Percentiles rank a stretch among this genome's conserved stretches.
Evolutionary conservation across 805 yeast species (phyloP).

Genomic region (Tetrapisispora fleetii): DNA sequence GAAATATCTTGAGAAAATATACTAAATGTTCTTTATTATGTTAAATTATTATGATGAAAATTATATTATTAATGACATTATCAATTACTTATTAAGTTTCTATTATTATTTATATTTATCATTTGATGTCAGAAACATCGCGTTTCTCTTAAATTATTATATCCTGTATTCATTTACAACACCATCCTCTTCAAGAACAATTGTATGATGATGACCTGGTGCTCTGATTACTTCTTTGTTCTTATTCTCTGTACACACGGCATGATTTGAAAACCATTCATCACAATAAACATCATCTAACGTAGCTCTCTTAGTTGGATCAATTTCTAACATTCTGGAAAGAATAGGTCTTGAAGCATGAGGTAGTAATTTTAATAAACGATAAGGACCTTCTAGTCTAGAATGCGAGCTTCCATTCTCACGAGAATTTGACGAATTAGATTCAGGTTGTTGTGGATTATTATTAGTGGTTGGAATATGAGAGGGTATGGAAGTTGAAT

Average conservation of each 20-base stretch:
- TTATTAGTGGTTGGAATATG: neutral
- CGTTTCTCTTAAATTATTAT: neutral
- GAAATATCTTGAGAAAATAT: neutral
- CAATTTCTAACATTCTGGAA: conserved; percentile 53
- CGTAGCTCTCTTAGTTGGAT: conserved; percentile 53
- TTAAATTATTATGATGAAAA: neutral
- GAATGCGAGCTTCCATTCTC: neutral
- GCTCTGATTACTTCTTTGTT: conserved; percentile 34
- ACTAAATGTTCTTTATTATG: neutral
- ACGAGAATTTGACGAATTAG: neutral
- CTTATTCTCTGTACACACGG: conserved; percentile 45
- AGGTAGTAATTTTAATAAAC: conserved; percentile 69
- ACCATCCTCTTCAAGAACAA: conserved; percentile 33
- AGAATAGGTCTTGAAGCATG: conserved; percentile 75
- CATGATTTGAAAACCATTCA: conserved; percentile 58
- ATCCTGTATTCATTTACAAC: neutral
- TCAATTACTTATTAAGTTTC: neutral
- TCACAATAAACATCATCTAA: conserved; percentile 56
- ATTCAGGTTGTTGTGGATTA: neutral
- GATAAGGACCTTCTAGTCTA: conserved; percentile 67
- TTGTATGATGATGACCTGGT: conserved; percentile 42
- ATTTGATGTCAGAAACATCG: neutral
- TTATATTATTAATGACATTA: neutral
- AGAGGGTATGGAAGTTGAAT: neutral
- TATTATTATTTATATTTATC: neutral